Base-by-base conservation (phyloP, 1,284 basidiomycete species). In the Bjerkandera adusta region DNA sequence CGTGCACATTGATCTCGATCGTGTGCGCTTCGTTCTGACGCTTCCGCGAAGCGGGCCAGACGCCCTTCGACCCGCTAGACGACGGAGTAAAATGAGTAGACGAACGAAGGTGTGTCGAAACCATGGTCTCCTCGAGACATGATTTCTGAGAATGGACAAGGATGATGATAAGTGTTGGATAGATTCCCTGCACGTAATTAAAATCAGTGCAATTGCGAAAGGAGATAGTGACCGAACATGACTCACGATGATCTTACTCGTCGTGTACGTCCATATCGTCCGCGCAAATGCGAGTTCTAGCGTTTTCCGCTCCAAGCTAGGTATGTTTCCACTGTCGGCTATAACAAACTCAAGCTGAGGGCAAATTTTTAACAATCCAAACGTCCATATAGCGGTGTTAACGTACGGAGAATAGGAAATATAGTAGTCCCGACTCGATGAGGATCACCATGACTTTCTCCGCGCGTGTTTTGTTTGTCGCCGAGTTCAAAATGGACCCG, bases 321-420 rank as follows among this genome's bases (percentile, higher is more conserved):
- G 15, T 8, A 24, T 34, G 18, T 22, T 38, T 21, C 12, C 41
- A 15, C 29, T 15, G 11, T 43, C 41, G 6, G 41, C 13, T 5
- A 43, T 34, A 7, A 43, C 20, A 12, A 21, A 11, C 21, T 43
- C 33, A 11, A 29, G 20, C 27, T 36, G 27, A 15, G 11, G 7
- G 7, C 8, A 35, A 10, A 16, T 7, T 7, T 35, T 5, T 27
- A 15, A 27, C 26, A 13, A 15, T 18, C 30, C 11, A 7, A 15
- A 6, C 22, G n/a, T n/a, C n/a, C n/a, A n/a, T n/a, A n/a, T n/a
- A n/a, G n/a, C n/a, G n/a, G n/a, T n/a, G n/a, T n/a, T n/a, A 18
- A 41, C 48, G 7, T 29, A 49, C 48, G 37, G 35, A 45, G 30
- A 49, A 49, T 3, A 49, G 43, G 43, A 49, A 45, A 20, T 45